phyloP scores from a whole-genome alignment of 2,329 filamentous ascomycete genomes.

The Cladophialophora immunda region DNA sequence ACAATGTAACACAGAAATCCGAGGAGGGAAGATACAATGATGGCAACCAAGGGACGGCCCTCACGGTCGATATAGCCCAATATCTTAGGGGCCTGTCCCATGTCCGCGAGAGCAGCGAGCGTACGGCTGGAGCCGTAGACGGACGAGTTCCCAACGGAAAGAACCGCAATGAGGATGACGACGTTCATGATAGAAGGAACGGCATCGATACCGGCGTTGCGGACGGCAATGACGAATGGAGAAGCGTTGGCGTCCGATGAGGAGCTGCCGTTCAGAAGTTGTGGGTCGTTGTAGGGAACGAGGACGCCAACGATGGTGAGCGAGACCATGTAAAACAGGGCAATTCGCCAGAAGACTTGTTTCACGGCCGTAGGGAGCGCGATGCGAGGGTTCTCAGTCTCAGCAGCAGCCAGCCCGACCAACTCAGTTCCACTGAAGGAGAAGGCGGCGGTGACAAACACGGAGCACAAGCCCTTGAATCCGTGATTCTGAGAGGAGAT shows the following conservation, averaged over 20 bases:
- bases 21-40: constrained; percentile 70
- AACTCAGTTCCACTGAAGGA: constrained; percentile 70
- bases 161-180: constrained; percentile 89
- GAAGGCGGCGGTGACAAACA: constrained; percentile 71
- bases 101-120: constrained; percentile 86
- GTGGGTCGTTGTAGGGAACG: constrained; percentile 74
- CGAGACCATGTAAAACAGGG: constrained; percentile 86
- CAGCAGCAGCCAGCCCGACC: constrained; percentile 67
- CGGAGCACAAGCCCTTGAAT: constrained; percentile 70
- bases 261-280: constrained; percentile 67
- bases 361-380: constrained; percentile 87
- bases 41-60: constrained; percentile 80
- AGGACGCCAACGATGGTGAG: constrained; percentile 82
- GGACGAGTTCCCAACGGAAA: constrained; percentile 90
- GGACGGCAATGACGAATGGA: constrained; percentile 92
- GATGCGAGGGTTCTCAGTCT: constrained; percentile 67
- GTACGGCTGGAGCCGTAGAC: constrained; percentile 93
- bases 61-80: constrained; percentile 83
- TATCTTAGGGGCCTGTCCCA: constrained; percentile 79
- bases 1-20: constrained; percentile 83
- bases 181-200: constrained; percentile 91
- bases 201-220: constrained; percentile 80
- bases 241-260: constrained; percentile 77
- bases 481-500: constrained; percentile 72
- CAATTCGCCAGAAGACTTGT: constrained; percentile 92